These are phyloP conservation scores for Ochetophila trinervis DNA, from an alignment of 306 rosid genomes.

Conservation along the genomic window DNA sequence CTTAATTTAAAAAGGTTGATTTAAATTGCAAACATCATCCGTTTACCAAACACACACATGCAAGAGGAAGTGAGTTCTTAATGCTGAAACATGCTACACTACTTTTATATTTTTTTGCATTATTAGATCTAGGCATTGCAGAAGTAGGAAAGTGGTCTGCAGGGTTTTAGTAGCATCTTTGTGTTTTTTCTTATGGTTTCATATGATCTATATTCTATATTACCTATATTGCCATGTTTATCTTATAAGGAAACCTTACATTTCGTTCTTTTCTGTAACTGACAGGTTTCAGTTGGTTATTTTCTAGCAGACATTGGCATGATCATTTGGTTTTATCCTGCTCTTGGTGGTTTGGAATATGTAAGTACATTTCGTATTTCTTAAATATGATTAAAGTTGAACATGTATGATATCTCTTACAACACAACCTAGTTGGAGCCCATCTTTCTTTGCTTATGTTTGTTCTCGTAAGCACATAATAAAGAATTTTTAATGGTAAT, in stretches of 20 bases:
- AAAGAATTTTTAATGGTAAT: conserved; percentile 27
- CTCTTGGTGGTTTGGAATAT: conserved; percentile 93
- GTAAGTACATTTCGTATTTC: conserved; percentile 58
- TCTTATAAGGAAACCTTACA: conserved; percentile 16
- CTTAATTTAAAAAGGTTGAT: too few species aligned
- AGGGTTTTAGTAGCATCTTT: background rate
- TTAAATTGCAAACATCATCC: too few species aligned
- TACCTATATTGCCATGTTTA: conserved; percentile 5
- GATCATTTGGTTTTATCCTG: conserved; percentile 86
- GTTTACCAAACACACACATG: too few species aligned
- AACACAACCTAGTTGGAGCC: conserved; percentile 20
- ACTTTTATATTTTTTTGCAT: too few species aligned
- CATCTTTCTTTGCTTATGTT: background rate
- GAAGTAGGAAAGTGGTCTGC: too few species aligned
- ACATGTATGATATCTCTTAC: background rate
- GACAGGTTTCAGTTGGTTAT: conserved; percentile 91
- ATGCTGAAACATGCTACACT: too few species aligned
- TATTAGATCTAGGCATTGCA: too few species aligned
- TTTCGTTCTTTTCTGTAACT: conserved; percentile 17
- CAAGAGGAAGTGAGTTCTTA: too few species aligned
- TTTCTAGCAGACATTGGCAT: conserved; percentile 82
- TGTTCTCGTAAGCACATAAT: background rate
- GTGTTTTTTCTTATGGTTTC: background rate
- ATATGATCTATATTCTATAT: background rate
- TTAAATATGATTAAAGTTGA: conserved; percentile 4